Evolutionary conservation across 176 grass and related monocot genomes (phyloP).

Genomic region (Oryza punctata): DNA sequence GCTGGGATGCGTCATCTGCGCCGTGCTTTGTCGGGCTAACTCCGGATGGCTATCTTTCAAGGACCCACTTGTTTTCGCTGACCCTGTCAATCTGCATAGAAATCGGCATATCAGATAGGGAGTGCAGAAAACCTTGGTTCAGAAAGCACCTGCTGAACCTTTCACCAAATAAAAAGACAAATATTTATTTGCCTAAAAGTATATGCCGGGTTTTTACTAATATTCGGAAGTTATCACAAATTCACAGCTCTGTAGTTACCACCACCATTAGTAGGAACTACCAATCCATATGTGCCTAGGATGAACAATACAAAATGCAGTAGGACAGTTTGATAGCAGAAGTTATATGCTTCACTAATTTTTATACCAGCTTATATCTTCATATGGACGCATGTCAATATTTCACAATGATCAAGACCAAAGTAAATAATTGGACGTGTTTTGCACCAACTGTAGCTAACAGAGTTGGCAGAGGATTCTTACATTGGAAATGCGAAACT

Average conservation of each 20-base stretch:
- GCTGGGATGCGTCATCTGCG: conserved; percentile 1
- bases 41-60: conserved; percentile 33
- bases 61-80: conserved; percentile 15
- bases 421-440: conserved; percentile 1
- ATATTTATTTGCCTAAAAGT: background rate
- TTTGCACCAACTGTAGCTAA: background rate
- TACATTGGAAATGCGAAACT: conserved; percentile 91
- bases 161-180: background rate
- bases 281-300: background rate
- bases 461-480: conserved; percentile 32
- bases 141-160: background rate
- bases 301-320: background rate
- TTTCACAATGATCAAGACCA: background rate
- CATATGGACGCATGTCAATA: background rate
- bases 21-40: conserved; percentile 25
- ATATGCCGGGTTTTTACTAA: background rate
- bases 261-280: background rate
- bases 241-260: background rate
- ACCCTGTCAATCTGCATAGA: conserved; percentile 50
- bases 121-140: background rate
- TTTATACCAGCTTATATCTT: background rate
- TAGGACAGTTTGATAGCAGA: background rate
- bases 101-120: background rate
- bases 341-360: background rate
- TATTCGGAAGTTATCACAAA: background rate